Base-by-base conservation (phyloP, 169 alveolate genomes). In the Plasmodium reichenowi region DNA sequence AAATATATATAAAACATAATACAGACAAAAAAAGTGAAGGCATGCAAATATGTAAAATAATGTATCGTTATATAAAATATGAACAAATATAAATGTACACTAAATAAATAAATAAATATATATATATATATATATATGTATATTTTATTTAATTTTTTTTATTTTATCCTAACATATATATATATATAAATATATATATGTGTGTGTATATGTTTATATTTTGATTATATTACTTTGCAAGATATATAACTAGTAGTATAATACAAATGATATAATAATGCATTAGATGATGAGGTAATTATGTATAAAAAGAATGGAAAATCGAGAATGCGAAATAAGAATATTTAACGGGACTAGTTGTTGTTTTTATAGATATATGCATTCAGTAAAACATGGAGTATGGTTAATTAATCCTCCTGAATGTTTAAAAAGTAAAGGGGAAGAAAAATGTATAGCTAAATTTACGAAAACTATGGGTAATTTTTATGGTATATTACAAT, bases 381-480 rank as follows among this genome's bases (percentile, higher is more conserved):
- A 86, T 63, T 72, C 87, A 86, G 92, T 86, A 5, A 86, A 86
- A 72, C 92, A 86, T 71, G 92, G 92, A 1, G 12, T 86, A 9
- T 86, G 92, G 92, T 60, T 63, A 22, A 29, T 86, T n/a, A 70
- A 50, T 64, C 92, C 92, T 12, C 88, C 92, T 2, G 92, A 86
- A 45, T 72, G 92, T 43, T 59, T 86, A 86, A 86, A 86, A 52
- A 72, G 73, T 20, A 86, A 86, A 54, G 68, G 88, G 7, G 92
- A 86, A 62, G 88, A 62, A 60, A 86, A 72, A 70, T 86, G 92
- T 45, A 54, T 86, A 52, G 92, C 92, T 12, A 71, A 60, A 32
- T 86, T 86, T 72, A 86, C 92, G 13, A 86, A 86, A 71, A 86
- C 92, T 43, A 86, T 86, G 92, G 92, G 92, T 0, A 86, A 86